These are phyloP conservation scores for Neoboletus magnificus DNA, from an alignment of 768 basidiomycete genomes.

Conservation along the genomic window DNA sequence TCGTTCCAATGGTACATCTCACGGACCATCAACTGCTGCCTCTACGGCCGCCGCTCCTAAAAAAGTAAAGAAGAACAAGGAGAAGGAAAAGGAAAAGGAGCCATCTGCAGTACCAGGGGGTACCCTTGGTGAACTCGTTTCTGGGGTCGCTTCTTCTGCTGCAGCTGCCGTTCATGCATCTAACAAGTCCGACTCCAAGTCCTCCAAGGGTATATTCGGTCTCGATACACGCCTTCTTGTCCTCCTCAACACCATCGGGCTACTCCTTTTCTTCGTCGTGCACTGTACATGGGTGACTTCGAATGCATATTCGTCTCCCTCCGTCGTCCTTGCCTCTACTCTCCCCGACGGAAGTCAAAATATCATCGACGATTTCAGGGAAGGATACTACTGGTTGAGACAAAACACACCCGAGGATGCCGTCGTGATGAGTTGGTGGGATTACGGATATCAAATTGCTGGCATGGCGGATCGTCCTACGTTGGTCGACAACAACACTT, in stretches of 20 bases:
- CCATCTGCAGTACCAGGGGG: constrained; percentile 35
- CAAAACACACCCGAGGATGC: constrained; percentile 91
- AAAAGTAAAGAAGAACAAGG: constrained; percentile 57
- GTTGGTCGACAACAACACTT: constrained; percentile 97
- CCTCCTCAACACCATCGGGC: constrained; percentile 65
- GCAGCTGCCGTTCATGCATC: constrained; percentile 22
- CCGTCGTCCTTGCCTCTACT: constrained; percentile 85
- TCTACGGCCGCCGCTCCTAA: constrained; percentile 30
- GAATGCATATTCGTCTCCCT: constrained; percentile 94
- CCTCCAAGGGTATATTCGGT: constrained; percentile 69
- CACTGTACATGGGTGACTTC: constrained; percentile 98
- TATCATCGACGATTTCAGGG: constrained; percentile 98
- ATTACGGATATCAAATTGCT: constrained; percentile 99
- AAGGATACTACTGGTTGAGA: constrained; percentile 98
- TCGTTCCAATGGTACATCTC: constrained; percentile 17
- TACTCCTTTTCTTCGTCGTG: constrained; percentile 87
- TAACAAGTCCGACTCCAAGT: constrained; percentile 6
- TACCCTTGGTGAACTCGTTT: constrained; percentile 40
- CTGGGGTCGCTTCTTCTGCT: constrained; percentile 37
- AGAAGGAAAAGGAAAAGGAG: constrained; percentile 54
- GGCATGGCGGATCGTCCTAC: constrained; percentile 98
- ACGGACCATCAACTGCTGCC: constrained; percentile 25
- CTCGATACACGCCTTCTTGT: constrained; percentile 79
- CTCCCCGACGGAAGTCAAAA: constrained; percentile 83
- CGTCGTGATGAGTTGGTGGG: constrained; percentile 99